Conservation (phyloP, 371 early-diverging fungal species). For the Lichtheimia ramosa region DNA sequence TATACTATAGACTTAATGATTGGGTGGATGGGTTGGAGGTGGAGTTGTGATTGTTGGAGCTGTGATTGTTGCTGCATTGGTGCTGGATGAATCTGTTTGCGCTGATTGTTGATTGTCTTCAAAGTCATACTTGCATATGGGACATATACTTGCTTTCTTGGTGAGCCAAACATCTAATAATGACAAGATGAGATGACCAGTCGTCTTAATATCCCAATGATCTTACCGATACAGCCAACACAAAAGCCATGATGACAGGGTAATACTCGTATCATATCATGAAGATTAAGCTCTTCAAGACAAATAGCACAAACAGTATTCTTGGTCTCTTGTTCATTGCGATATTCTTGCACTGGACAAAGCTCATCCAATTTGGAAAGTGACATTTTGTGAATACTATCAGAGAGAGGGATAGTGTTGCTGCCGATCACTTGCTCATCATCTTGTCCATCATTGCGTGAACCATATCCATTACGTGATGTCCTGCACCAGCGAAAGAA, state of each 20-base stretch:
- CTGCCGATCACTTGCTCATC: too few relatives aligned
- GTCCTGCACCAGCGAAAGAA: conserved; percentile 42
- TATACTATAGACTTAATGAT: too few relatives aligned
- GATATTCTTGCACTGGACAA: conserved; percentile 7
- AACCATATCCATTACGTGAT: background rate
- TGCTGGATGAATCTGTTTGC: too few relatives aligned
- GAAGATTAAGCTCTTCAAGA: conserved; percentile 36
- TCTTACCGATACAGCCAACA: conserved; percentile 44
- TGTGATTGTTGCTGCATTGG: too few relatives aligned
- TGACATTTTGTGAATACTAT: conserved; percentile 7
- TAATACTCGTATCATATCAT: conserved; percentile 29
- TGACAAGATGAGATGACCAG: background rate
- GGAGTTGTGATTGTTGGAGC: too few relatives aligned
- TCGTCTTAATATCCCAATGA: too few relatives aligned
- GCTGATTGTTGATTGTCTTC: background rate
- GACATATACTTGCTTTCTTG: conserved; percentile 38
- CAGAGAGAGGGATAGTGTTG: too few relatives aligned
- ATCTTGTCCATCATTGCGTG: too few relatives aligned
- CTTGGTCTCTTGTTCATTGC: conserved; percentile 16
- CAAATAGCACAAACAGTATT: conserved; percentile 40
- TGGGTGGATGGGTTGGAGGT: too few relatives aligned
- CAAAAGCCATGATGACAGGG: conserved; percentile 47
- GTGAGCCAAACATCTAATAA: conserved; percentile 39
- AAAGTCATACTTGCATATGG: conserved; percentile 43
- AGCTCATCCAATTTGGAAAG: conserved; percentile 11